These are phyloP conservation scores for Cryptosporidium xiaoi DNA, from an alignment of 169 alveolate species.

Conservation along the genomic window DNA sequence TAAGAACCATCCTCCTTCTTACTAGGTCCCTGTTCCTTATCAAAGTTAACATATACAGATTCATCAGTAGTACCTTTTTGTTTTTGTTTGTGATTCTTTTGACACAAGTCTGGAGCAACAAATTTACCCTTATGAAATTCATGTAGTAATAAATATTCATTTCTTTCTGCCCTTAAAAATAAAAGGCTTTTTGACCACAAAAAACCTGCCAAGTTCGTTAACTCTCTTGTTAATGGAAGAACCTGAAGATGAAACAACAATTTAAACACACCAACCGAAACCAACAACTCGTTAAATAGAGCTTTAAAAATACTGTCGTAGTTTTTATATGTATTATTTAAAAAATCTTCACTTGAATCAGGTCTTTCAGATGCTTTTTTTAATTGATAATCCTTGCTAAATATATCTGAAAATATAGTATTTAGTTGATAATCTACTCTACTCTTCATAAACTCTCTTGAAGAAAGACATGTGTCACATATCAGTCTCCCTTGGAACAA, in stretches of 20 bases:
- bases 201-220: constrained; percentile 96
- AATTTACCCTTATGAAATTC: constrained; percentile 90
- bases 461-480: constrained; percentile 79
- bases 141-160: constrained; percentile 94
- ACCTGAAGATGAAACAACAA: constrained; percentile 80
- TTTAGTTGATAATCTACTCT: constrained; percentile 76
- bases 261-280: constrained; percentile 43
- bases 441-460: constrained; percentile 77
- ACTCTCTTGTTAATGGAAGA: constrained; percentile 94
- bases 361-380: constrained; percentile 12
- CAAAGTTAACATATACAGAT: constrained; percentile 75
- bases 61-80: constrained; percentile 52
- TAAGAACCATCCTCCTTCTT: constrained; percentile 84
- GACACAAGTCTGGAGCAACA: constrained; percentile 85
- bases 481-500: constrained; percentile 78
- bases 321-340: constrained; percentile 9
- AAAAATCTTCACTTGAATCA: constrained; percentile 1
- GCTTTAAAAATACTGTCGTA: constrained; percentile 19
- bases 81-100: constrained; percentile 69
- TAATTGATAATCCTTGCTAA: constrained; percentile 19
- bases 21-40: constrained; percentile 77
- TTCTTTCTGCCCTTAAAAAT: constrained; percentile 94
- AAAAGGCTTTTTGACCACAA: constrained; percentile 92
- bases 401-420: constrained; percentile 70
- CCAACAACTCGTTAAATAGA: constrained; percentile 12